Evolutionary conservation across 805 yeast genomes (phyloP).

Genomic region (Ogataea kodamae): DNA sequence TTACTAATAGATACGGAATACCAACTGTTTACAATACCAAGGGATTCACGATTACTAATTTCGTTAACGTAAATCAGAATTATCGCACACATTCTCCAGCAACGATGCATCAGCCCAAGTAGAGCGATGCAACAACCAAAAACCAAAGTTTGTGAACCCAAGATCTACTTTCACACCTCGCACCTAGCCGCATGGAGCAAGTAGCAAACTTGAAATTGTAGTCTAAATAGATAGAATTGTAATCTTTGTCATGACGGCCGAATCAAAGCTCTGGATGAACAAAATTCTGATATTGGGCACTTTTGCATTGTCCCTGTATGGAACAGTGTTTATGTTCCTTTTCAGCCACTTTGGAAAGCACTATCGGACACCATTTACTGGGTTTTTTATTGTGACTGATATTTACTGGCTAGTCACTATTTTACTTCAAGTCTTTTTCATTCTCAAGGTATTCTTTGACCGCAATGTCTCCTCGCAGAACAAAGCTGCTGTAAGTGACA

Average conservation of each 20-base stretch:
- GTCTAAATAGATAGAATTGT: background rate
- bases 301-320: slow-evolving; percentile 52
- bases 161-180: too few species aligned
- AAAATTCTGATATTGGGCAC: slow-evolving; percentile 49
- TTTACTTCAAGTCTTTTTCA: slow-evolving; percentile 49
- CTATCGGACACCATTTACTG: slow-evolving; percentile 68
- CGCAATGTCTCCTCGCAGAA: slow-evolving; percentile 19
- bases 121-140: too few species aligned
- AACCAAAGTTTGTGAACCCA: too few species aligned
- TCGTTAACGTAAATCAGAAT: too few species aligned
- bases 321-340: slow-evolving; percentile 52
- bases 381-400: slow-evolving; percentile 44
- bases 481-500: slow-evolving; percentile 33
- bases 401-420: slow-evolving; percentile 58
- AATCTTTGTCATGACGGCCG: slow-evolving; percentile 18
- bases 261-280: slow-evolving; percentile 18
- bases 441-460: slow-evolving; percentile 39
- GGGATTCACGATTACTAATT: too few species aligned
- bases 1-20: background rate
- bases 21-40: background rate
- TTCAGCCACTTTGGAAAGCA: slow-evolving; percentile 48
- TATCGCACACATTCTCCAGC: too few species aligned
- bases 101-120: too few species aligned
- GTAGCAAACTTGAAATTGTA: slow-evolving; percentile 6
- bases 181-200: slow-evolving; percentile 13